These are phyloP conservation scores for Jatropha curcas DNA, from an alignment of 345 rosid species.

Conservation along the genomic window DNA sequence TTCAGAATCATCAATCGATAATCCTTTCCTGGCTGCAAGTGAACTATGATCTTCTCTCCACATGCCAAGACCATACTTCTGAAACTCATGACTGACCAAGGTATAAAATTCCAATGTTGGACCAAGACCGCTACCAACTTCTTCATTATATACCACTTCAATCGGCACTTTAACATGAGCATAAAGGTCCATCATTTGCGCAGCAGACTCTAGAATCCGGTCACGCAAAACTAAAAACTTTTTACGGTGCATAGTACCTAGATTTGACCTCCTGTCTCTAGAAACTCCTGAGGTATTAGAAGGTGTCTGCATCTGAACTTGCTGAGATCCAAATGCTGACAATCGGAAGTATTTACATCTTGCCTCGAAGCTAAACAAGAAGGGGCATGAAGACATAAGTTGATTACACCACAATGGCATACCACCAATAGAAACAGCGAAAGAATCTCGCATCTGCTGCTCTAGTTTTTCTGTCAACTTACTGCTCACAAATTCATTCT, in stretches of 20 bases:
- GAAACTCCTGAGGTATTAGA: constrained; percentile 45
- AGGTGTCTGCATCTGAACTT: constrained; percentile 36
- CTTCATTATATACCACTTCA: constrained; percentile 86
- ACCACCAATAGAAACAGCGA: constrained; percentile 66
- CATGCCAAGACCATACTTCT: constrained; percentile 69
- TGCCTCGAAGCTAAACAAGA: constrained; percentile 83
- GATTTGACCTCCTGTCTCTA: constrained; percentile 50
- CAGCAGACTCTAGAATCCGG: constrained; percentile 71
- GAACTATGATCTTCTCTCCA: constrained; percentile 74
- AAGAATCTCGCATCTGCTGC: constrained; percentile 83
- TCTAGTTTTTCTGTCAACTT: constrained; percentile 92
- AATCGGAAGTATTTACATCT: constrained; percentile 74
- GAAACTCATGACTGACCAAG: constrained; percentile 84
- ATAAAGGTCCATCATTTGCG: constrained; percentile 74
- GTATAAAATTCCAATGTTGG: constrained; percentile 95
- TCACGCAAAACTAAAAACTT: constrained; percentile 79
- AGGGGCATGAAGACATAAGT: constrained; percentile 84
- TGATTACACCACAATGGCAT: constrained; percentile 87
- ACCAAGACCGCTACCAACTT: constrained; percentile 98
- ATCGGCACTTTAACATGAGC: constrained; percentile 57
- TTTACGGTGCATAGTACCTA: constrained; percentile 54
- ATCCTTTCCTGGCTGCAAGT: constrained; percentile 23
- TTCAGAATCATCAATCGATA: constrained; percentile 31
- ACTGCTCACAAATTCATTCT: constrained; percentile 67
- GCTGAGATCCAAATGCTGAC: constrained; percentile 69